Evolutionary conservation across 805 yeast genomes (phyloP).

Genomic region (Blastobotrys mokoenaii): DNA sequence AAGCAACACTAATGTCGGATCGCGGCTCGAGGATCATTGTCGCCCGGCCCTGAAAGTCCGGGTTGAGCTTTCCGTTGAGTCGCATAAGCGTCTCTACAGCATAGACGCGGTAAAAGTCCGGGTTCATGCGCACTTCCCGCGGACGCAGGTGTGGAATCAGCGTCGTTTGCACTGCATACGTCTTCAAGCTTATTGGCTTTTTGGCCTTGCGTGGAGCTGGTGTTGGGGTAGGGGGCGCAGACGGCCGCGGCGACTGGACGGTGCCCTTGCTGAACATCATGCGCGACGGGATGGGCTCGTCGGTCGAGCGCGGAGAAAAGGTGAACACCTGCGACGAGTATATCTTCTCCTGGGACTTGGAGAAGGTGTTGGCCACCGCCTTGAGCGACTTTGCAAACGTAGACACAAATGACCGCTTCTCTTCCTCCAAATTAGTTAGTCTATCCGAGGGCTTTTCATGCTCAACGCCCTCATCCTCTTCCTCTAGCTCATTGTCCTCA

Average conservation of each 20-base stretch:
- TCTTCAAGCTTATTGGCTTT: slow-evolving; percentile 19
- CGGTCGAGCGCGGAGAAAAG: slow-evolving; percentile 20
- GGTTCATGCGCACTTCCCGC: slow-evolving; percentile 28
- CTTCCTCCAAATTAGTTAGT: no score
- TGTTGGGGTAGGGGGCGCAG: background rate
- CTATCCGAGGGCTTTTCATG: no score
- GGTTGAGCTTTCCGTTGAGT: slow-evolving; percentile 26
- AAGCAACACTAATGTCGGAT: background rate
- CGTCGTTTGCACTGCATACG: slow-evolving; percentile 25
- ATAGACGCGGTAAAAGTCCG: slow-evolving; percentile 27
- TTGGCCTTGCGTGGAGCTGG: slow-evolving; percentile 3
- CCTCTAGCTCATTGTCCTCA: slow-evolving; percentile 4
- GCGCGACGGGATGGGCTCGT: slow-evolving; percentile 15
- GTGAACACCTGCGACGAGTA: slow-evolving; percentile 16
- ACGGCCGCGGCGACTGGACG: background rate
- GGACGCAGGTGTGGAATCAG: slow-evolving; percentile 23
- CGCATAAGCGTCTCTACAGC: slow-evolving; percentile 30
- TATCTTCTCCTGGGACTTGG: slow-evolving; percentile 17
- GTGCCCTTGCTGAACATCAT: background rate
- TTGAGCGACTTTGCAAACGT: slow-evolving; percentile 18
- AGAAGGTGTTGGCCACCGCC: slow-evolving; percentile 19
- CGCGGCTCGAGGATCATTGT: slow-evolving; percentile 27
- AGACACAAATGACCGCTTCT: slow-evolving; percentile 17
- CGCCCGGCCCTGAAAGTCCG: slow-evolving; percentile 26
- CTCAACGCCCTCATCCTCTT: background rate